phyloP scores from a whole-genome alignment of 495 filamentous ascomycete species.

The Penicillium macrosclerotiorum region DNA sequence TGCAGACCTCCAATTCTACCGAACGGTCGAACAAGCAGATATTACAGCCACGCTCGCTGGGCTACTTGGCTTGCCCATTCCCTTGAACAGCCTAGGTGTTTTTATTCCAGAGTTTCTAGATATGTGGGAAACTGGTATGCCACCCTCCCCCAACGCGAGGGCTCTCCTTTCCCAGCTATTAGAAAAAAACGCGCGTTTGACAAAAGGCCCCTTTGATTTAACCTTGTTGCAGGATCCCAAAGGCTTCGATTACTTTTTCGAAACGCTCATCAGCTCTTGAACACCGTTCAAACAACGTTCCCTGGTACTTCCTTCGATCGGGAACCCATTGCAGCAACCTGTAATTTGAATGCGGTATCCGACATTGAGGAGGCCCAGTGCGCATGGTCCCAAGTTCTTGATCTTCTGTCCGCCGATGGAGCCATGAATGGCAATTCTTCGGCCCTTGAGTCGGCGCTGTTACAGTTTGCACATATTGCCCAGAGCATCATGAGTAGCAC shows the following conservation, averaged over 20 bases:
- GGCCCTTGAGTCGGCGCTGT: constrained; percentile 21
- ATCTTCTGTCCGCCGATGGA: constrained; percentile 11
- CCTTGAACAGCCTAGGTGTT: constrained; percentile 88
- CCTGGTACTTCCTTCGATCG: constrained; percentile 53
- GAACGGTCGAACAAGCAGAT: constrained; percentile 85
- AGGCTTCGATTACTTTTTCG: constrained; percentile 62
- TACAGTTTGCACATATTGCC: constrained; percentile 62
- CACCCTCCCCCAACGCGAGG: neutral
- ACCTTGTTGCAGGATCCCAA: constrained; percentile 37
- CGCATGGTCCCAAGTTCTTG: constrained; percentile 51
- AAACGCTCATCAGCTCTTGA: constrained; percentile 77
- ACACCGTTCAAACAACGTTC: constrained; percentile 69
- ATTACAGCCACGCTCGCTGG: constrained; percentile 86
- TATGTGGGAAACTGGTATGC: constrained; percentile 65
- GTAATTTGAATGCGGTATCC: constrained; percentile 35
- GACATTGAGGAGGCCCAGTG: constrained; percentile 64
- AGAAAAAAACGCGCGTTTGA: too few species aligned
- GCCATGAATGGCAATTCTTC: constrained; percentile 7
- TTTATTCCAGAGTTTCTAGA: constrained; percentile 76
- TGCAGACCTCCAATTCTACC: constrained; percentile 74
- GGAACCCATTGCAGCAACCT: constrained; percentile 33
- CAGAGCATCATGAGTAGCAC: constrained; percentile 79
- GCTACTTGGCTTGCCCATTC: constrained; percentile 81
- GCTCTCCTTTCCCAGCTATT: too few species aligned
- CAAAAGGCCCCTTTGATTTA: too few species aligned